phyloP scores from a whole-genome alignment of 129 eudicot species.

The Deinandra increscens region DNA sequence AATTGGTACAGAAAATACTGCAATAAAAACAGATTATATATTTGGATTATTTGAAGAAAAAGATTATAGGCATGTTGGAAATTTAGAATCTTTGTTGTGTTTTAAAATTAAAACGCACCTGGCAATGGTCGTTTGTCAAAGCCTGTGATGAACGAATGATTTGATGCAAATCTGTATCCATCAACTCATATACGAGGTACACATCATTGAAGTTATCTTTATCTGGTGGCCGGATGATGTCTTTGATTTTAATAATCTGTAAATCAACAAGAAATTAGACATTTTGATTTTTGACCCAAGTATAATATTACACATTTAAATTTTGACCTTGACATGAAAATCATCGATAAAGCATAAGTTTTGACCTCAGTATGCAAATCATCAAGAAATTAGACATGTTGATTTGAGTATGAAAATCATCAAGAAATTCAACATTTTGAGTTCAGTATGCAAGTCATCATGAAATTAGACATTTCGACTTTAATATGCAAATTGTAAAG shows the following conservation, averaged over 20 bases:
- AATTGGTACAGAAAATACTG: slow-evolving; percentile 91
- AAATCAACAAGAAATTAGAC: neutral
- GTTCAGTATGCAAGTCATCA: neutral
- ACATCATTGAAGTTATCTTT: slow-evolving; percentile 56
- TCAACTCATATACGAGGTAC: slow-evolving; percentile 59
- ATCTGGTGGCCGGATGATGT: slow-evolving; percentile 57
- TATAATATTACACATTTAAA: no score
- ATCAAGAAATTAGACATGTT: no score
- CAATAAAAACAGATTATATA: neutral
- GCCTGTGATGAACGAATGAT: slow-evolving; percentile 69
- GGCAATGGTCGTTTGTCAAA: slow-evolving; percentile 69
- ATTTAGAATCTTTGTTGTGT: neutral
- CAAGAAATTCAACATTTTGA: neutral
- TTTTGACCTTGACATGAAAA: no score
- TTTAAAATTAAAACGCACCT: slow-evolving; percentile 44
- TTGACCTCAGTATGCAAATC: no score
- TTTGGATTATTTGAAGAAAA: neutral
- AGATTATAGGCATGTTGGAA: neutral
- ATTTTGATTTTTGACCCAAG: neutral
- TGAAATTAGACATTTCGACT: neutral
- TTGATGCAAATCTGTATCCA: slow-evolving; percentile 77
- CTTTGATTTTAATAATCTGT: slow-evolving; percentile 64
- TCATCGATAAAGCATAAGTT: no score
- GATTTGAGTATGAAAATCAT: no score
- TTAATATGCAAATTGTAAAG: neutral